Base-by-base conservation (phyloP, 306 rosid species). In the Cyamopsis tetragonoloba region DNA sequence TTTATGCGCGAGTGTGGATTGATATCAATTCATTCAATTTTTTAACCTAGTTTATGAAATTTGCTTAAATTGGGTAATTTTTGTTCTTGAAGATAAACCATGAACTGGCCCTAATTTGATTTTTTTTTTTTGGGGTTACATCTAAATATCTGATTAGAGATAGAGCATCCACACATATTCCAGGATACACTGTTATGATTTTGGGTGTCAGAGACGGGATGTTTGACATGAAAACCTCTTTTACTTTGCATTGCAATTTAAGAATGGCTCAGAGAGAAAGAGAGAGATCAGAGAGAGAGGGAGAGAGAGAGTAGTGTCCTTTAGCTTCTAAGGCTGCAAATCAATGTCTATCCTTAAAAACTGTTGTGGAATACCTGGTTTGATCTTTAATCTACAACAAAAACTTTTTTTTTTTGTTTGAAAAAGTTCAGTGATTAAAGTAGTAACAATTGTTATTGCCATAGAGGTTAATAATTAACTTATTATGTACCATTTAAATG, bases 151-250 rank as follows among this genome's bases (percentile, higher is more conserved):
- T 61, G 41, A 68, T 69, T 76, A 76, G 15, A 27, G 42, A 55
- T 7, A 42, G 27, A 66, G 6, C 17, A 66, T 51, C 39, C 37
- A 50, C 26, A n/a, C 17, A 2, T 65, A 47, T 17, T 54, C n/a
- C 69, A 53, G 60, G 62, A 67, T 77, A 68, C 71, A 80, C 86
- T 88, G 89, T 88, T 86, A 51, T 58, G 95, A 88, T 88, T 73
- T 79, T n/a, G n/a, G 82, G 76, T 76, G 84, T 62, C 86, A 75
- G 87, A 26, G 80, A 83, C 81, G 73, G 77, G 88, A 88, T 77
- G 80, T 72, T 61, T 88, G 87, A 83, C 79, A 60, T 68, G 76
- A 14, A 28, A 66, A 44, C 62, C 26, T 35, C 63, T 66, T 23
- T 76, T 66, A 66, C 57, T 78, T 77, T 48, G 43, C 34, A 55